Evolutionary conservation across 1,284 basidiomycete species (phyloP), one percentile per base, ranked within the genome.

Genomic region (Hymenochaete sp.): DNA sequence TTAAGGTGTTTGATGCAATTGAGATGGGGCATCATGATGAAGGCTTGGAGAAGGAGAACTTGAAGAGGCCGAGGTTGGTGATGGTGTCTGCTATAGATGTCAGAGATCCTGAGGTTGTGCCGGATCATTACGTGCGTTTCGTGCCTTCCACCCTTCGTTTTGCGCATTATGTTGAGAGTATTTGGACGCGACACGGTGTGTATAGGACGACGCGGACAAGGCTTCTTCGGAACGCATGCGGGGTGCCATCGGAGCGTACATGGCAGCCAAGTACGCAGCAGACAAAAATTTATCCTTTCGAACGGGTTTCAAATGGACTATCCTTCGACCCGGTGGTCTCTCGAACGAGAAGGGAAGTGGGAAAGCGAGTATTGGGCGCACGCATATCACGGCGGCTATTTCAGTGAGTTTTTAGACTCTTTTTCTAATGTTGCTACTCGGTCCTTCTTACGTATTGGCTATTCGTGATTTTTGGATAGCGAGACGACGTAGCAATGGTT

Each of bases 1-100:
- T 85, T 45, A 85, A 84, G 60, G 73, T 82, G 0, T 86, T 79
- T 56, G 80, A 85, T 54, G 83, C 81, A 0, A 68, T 86, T 48
- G 79, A 84, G 56, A 60, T 53, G 2, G 66, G 69, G 1, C n/a
- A n/a, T n/a, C n/a, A n/a, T n/a, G n/a, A n/a, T n/a, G n/a, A n/a
- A n/a, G n/a, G n/a, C n/a, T n/a, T n/a, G n/a, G n/a, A n/a, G n/a
- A n/a, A n/a, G n/a, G n/a, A n/a, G n/a, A n/a, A n/a, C n/a, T n/a
- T n/a, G n/a, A 53, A 62, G 5, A 70, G 70, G 47, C 79, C 79
- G 16, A 61, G 71, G 22, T 59, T 86, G 36, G 67, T 87, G 31
- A 59, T 84, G 41, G 72, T 88, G 27, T 77, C 76, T 8, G 78
- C 79, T 0, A 58, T 82, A n/a, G 82, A 87, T 57, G 60, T 77